Evolutionary conservation across 208 protist genomes (phyloP).

Genomic region (Balamuthia mandrillaris): DNA sequence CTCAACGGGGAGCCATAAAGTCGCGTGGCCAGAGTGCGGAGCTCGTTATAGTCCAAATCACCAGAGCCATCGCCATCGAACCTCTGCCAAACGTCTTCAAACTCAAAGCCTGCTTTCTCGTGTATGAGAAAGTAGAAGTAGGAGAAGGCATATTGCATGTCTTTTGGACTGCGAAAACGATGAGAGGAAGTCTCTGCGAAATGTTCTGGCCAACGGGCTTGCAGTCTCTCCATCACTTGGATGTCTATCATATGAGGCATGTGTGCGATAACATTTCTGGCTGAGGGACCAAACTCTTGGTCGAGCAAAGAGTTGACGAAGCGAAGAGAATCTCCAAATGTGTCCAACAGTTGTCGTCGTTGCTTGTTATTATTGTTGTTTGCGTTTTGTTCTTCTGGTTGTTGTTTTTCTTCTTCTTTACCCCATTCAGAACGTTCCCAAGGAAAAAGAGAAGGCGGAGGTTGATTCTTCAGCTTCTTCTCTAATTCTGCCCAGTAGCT

Average conservation of each 20-base stretch:
- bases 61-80: not conserved
- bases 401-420: too few relatives aligned
- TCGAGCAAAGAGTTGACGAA: conserved; percentile 74
- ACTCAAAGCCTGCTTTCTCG: not conserved
- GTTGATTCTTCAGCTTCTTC: not conserved
- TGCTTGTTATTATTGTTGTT: not conserved
- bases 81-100: not conserved
- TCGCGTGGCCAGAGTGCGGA: not conserved
- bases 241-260: conserved; percentile 82
- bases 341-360: conserved; percentile 60
- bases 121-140: conserved; percentile 77
- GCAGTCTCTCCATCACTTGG: conserved; percentile 68
- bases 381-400: not conserved
- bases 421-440: conserved; percentile 4
- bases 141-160: conserved; percentile 82
- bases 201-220: conserved; percentile 52
- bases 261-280: conserved; percentile 70
- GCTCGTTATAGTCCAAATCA: not conserved
- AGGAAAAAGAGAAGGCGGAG: not conserved
- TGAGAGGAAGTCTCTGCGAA: conserved; percentile 72
- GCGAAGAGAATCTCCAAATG: conserved; percentile 78
- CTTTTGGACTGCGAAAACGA: conserved; percentile 53
- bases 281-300: conserved; percentile 56
- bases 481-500: not conserved
- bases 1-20: not conserved